phyloP scores from a whole-genome alignment of 2,329 filamentous ascomycete species.

The Chaetomium sp. region DNA sequence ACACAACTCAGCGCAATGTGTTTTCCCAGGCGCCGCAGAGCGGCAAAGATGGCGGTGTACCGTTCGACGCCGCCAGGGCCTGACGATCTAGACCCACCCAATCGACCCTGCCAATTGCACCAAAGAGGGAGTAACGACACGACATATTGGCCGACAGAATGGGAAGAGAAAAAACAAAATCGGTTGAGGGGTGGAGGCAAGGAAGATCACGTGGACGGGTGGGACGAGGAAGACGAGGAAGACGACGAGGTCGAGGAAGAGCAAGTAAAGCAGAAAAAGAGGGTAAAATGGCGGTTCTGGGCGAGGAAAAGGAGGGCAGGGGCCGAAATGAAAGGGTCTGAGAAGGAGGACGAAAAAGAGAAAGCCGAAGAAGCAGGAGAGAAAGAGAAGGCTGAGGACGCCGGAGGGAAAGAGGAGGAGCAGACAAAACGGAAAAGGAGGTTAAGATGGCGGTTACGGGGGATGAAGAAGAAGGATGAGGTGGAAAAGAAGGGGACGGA shows the following conservation, averaged over 20 bases:
- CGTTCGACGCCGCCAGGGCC: background rate
- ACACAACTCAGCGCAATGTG: too few relatives aligned
- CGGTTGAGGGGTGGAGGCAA: too few relatives aligned
- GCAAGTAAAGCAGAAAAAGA: too few relatives aligned
- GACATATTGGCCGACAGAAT: too few relatives aligned
- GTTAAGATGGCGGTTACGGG: background rate
- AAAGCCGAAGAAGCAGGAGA: background rate
- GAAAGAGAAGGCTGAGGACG: background rate
- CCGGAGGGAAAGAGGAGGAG: background rate
- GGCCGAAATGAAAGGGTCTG: too few relatives aligned
- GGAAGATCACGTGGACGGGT: too few relatives aligned
- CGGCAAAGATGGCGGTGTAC: constrained; percentile 11
- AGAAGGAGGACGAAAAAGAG: background rate
- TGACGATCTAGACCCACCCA: background rate
- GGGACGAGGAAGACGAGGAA: too few relatives aligned
- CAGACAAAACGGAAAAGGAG: background rate
- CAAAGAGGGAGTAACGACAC: background rate
- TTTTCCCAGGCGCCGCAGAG: background rate
- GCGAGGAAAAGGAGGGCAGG: too few relatives aligned
- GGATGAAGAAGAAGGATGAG: background rate
- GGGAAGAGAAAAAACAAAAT: too few relatives aligned
- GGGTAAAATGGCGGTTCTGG: too few relatives aligned
- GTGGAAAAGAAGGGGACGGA: background rate
- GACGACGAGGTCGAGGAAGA: too few relatives aligned
- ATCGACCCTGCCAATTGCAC: background rate